These are phyloP conservation scores for Monosporascus sp. DNA, from an alignment of 2,329 filamentous ascomycete species.

Conservation along the genomic window DNA sequence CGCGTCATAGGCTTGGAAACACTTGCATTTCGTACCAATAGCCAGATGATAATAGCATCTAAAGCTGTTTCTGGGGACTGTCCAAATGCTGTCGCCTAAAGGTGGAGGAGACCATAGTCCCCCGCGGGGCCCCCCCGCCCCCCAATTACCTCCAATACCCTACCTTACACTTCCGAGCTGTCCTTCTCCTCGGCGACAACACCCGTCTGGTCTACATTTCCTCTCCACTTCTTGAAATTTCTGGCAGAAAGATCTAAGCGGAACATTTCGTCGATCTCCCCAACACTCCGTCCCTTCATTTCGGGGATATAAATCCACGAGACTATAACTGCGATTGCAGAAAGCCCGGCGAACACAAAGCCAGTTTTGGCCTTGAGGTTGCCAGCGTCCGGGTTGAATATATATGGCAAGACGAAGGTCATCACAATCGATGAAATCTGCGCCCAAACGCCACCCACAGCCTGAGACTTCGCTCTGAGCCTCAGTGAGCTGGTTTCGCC, in stretches of 20 bases:
- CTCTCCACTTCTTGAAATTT: constrained; percentile 15
- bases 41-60: too few relatives aligned
- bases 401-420: constrained; percentile 42
- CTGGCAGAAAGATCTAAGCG: constrained; percentile 21
- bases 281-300: constrained; percentile 41
- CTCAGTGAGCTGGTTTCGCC: constrained; percentile 29
- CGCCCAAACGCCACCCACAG: constrained; percentile 19
- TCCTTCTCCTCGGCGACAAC: neutral
- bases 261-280: constrained; percentile 42
- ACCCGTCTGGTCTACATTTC: neutral
- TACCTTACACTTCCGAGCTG: neutral
- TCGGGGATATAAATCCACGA: constrained; percentile 46
- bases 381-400: constrained; percentile 36
- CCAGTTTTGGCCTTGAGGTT: constrained; percentile 36
- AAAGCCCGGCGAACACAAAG: constrained; percentile 33
- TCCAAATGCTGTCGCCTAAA: neutral
- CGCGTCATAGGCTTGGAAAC: too few relatives aligned
- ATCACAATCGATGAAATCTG: constrained; percentile 23
- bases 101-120: neutral
- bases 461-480: constrained; percentile 32
- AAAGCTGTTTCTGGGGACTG: too few relatives aligned
- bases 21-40: too few relatives aligned
- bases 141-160: neutral
- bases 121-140: too few relatives aligned
- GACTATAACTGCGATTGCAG: constrained; percentile 27